A percentile compares a stretch with the other conserved stretches of the same genome.
Evolutionary conservation across 2,329 filamentous ascomycete species (phyloP).

Genomic region (Penicillium sp.): DNA sequence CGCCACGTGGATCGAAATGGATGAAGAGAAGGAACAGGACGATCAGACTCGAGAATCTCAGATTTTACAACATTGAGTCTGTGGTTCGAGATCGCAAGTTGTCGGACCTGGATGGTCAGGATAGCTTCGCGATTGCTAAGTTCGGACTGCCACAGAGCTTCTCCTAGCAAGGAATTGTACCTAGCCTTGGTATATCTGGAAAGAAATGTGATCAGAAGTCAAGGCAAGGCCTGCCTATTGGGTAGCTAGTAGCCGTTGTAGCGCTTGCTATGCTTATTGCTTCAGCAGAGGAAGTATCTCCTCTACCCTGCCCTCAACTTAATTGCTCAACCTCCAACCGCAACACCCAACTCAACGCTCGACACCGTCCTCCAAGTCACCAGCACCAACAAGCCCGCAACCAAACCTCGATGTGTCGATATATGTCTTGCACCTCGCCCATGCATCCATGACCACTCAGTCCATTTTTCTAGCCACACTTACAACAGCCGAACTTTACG

Average conservation of each 20-base stretch:
- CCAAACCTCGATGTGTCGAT: conserved; percentile 35
- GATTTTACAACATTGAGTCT: no score
- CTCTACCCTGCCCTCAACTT: conserved; percentile 15
- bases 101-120: no score
- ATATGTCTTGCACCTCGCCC: conserved; percentile 39
- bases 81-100: no score
- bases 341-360: background rate
- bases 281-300: no score
- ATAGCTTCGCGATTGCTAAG: no score
- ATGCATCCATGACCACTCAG: conserved; percentile 18
- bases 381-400: conserved; percentile 11
- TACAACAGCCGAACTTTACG: conserved; percentile 35
- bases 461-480: conserved; percentile 16
- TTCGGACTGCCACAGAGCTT: no score
- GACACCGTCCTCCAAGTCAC: background rate
- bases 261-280: background rate
- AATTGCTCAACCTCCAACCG: conserved; percentile 7
- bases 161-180: no score
- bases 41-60: no score
- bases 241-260: background rate
- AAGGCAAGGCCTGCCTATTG: background rate
- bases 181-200: background rate
- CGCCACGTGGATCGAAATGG: no score
- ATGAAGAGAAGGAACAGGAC: no score
- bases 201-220: background rate